phyloP scores from a whole-genome alignment of 345 rosid species.

The Sapria himalayana region DNA sequence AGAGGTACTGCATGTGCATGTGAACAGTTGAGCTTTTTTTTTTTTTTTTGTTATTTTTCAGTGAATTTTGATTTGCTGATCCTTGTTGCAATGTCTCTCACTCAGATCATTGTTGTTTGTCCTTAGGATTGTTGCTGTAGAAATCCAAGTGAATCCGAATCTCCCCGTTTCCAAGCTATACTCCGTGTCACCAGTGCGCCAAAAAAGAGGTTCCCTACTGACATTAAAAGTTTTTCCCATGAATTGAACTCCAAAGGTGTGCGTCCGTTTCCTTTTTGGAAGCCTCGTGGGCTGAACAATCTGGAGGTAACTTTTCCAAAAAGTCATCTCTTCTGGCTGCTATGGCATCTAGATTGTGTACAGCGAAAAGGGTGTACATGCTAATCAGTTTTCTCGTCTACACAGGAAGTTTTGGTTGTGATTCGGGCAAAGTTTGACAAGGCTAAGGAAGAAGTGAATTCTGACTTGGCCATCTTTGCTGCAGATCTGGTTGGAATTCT shows the following conservation, averaged over 20 bases:
- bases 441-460: slow-evolving; percentile 97
- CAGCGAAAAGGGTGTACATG: not conserved
- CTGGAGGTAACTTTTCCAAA: slow-evolving; percentile 38
- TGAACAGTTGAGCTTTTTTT: slow-evolving; percentile 4
- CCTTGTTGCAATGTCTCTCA: too few relatives aligned
- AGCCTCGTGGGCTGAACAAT: slow-evolving; percentile 75
- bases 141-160: slow-evolving; percentile 88
- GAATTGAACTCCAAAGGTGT: slow-evolving; percentile 97
- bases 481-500: slow-evolving; percentile 96
- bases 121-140: slow-evolving; percentile 60
- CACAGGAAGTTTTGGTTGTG: slow-evolving; percentile 65
- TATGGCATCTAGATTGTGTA: not conserved
- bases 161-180: slow-evolving; percentile 96
- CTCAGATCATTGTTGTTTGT: too few relatives aligned
- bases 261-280: slow-evolving; percentile 88
- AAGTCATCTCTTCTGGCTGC: not conserved
- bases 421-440: slow-evolving; percentile 88
- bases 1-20: slow-evolving; percentile 38
- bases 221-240: slow-evolving; percentile 98
- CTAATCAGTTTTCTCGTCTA: slow-evolving; percentile 10
- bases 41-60: slow-evolving; percentile 4
- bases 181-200: slow-evolving; percentile 94
- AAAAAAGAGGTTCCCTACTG: slow-evolving; percentile 79
- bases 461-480: slow-evolving; percentile 91
- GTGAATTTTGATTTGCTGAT: too few relatives aligned